A percentile compares a stretch with the other conserved stretches of the same genome.
These are phyloP conservation scores for Spiraea crenata DNA, from an alignment of 331 rosid species.

Conservation along the genomic window DNA sequence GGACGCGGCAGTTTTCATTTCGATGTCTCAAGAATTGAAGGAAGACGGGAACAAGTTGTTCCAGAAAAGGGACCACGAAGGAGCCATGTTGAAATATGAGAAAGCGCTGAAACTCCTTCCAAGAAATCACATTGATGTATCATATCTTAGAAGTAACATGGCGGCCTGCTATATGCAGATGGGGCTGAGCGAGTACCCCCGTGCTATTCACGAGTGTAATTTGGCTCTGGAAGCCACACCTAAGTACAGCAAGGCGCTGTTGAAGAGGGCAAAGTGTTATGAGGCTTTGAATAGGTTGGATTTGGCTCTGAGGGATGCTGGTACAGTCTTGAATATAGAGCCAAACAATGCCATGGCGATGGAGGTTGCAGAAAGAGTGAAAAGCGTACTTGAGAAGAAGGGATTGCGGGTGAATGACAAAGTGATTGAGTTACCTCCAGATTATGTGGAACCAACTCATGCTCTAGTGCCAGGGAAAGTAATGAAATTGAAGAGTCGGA, in stretches of 20 bases:
- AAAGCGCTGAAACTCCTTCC: conserved; percentile 85
- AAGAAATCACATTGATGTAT: conserved; percentile 64
- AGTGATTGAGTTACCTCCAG: conserved; percentile 67
- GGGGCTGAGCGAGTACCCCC: conserved; percentile 74
- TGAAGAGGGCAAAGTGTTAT: conserved; percentile 93
- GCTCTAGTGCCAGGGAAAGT: conserved; percentile 22
- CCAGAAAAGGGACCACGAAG: conserved; percentile 62
- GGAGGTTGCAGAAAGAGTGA: conserved; percentile 73
- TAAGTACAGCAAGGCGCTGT: conserved; percentile 69
- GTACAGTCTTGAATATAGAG: conserved; percentile 58
- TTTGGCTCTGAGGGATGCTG: conserved; percentile 79
- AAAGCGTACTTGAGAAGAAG: conserved; percentile 46
- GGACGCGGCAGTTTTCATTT: conserved; percentile 55
- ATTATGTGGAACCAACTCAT: conserved; percentile 56
- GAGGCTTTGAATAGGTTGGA: conserved; percentile 81
- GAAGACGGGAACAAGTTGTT: conserved; percentile 88
- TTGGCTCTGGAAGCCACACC: conserved; percentile 89
- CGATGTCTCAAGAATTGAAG: conserved; percentile 68
- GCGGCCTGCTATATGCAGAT: conserved; percentile 96
- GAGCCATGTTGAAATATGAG: conserved; percentile 75
- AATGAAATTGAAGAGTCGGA: conserved; percentile 47
- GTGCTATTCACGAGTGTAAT: conserved; percentile 81
- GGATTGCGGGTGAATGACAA: conserved; percentile 57
- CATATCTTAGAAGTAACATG: conserved; percentile 80
- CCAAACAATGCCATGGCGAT: conserved; percentile 84